These are phyloP conservation scores for Blastobotrys persicus DNA, from an alignment of 1,139 yeast species.

Conservation along the genomic window DNA sequence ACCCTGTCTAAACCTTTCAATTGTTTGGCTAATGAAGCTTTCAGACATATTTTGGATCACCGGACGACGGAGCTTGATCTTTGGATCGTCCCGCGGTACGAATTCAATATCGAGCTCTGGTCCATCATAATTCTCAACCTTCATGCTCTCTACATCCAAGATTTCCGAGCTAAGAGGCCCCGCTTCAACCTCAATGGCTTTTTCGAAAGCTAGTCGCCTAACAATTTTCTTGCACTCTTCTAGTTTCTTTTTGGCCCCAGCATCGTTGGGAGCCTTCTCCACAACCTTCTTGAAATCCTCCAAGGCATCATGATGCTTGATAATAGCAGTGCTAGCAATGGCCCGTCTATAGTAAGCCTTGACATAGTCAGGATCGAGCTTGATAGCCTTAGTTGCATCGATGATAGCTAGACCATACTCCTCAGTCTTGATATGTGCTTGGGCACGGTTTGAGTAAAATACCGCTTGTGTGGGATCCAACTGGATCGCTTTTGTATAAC, in stretches of 20 bases:
- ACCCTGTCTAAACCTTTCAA: constrained; percentile 68
- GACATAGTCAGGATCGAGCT: constrained; percentile 60
- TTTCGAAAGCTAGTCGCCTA: constrained; percentile 76
- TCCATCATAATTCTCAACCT: constrained; percentile 65
- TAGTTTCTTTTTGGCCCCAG: constrained; percentile 60
- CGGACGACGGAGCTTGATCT: constrained; percentile 7
- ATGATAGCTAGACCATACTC: constrained; percentile 79
- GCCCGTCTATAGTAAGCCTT: constrained; percentile 87
- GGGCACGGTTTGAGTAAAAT: constrained; percentile 84
- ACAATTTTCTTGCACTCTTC: constrained; percentile 65
- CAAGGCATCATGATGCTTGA: constrained; percentile 73
- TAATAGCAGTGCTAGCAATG: constrained; percentile 70
- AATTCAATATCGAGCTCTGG: constrained; percentile 50
- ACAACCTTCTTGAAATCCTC: constrained; percentile 66
- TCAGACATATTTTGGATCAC: constrained; percentile 37
- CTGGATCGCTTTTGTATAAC: constrained; percentile 76
- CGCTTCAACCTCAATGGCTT: constrained; percentile 76
- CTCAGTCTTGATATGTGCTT: constrained; percentile 81
- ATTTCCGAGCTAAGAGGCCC: constrained; percentile 45
- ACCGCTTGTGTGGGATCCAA: constrained; percentile 66
- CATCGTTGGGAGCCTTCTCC: constrained; percentile 64
- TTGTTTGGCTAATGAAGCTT: constrained; percentile 62
- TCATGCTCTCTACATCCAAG: constrained; percentile 46
- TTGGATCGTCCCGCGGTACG: constrained; percentile 16
- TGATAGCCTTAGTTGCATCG: constrained; percentile 73